A percentile compares a stretch with the other conserved stretches of the same genome.
Evolutionary conservation across 208 protist genomes (phyloP).

Genomic region (Trichomonas vaginalis): DNA sequence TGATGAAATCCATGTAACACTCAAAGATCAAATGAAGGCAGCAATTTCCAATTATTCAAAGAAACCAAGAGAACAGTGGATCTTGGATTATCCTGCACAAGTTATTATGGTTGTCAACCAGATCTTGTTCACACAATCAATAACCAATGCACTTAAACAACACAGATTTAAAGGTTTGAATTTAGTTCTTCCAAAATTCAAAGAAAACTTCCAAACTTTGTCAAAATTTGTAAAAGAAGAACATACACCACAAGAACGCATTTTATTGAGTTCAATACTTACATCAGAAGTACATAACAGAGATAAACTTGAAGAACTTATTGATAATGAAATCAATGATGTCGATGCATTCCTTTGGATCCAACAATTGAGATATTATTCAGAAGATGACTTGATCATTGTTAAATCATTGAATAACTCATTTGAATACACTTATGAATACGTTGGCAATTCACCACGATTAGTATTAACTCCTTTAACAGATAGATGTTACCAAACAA

Average conservation of each 20-base stretch:
- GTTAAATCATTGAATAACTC: slow-evolving; percentile 33
- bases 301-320: slow-evolving; percentile 42
- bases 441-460: slow-evolving; percentile 41
- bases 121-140: slow-evolving; percentile 68
- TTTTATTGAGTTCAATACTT: slow-evolving; percentile 12
- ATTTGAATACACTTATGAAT: slow-evolving; percentile 43
- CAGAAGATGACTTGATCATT: slow-evolving; percentile 41
- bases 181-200: neutral
- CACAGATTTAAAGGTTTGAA: neutral
- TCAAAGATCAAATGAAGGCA: neutral
- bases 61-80: slow-evolving; percentile 59
- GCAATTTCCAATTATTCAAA: slow-evolving; percentile 29
- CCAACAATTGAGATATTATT: slow-evolving; percentile 83
- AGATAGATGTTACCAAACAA: slow-evolving; percentile 53
- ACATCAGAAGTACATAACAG: slow-evolving; percentile 56
- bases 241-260: neutral
- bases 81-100: slow-evolving; percentile 69
- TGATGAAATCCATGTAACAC: slow-evolving; percentile 20
- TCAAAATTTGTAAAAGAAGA: slow-evolving; percentile 60
- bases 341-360: slow-evolving; percentile 77
- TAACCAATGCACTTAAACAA: slow-evolving; percentile 58
- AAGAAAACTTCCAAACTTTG: slow-evolving; percentile 46
- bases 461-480: slow-evolving; percentile 44
- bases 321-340: slow-evolving; percentile 61
- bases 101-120: slow-evolving; percentile 69